These are phyloP conservation scores for Stephanodiscus minutulus DNA, from an alignment of 108 stramenopile species.

Conservation along the genomic window DNA sequence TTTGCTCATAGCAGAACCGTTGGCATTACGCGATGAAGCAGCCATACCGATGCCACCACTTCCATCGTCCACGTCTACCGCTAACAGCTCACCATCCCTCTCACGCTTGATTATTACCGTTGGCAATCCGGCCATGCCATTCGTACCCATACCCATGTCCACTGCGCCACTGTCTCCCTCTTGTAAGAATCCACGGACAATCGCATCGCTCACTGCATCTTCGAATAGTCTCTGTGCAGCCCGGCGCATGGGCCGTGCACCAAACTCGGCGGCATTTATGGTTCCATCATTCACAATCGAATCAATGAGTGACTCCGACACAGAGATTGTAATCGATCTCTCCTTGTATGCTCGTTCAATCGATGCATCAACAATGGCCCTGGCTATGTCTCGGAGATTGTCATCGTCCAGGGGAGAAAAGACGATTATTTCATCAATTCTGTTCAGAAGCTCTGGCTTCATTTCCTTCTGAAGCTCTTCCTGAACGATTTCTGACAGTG, in stretches of 20 bases:
- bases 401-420: conserved; percentile 81
- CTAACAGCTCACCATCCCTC: conserved; percentile 39
- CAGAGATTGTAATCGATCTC: conserved; percentile 55
- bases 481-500: conserved; percentile 85
- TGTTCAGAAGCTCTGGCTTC: conserved; percentile 97
- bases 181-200: conserved; percentile 78
- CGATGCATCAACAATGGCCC: conserved; percentile 60
- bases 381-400: conserved; percentile 79
- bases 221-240: conserved; percentile 87
- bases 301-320: conserved; percentile 53
- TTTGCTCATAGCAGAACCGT: conserved; percentile 8
- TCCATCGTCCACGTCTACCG: conserved; percentile 59
- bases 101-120: conserved; percentile 45
- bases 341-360: conserved; percentile 67
- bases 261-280: conserved; percentile 79
- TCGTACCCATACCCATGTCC: conserved; percentile 38
- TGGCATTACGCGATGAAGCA: conserved; percentile 17
- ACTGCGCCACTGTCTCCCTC: conserved; percentile 66
- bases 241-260: conserved; percentile 86
- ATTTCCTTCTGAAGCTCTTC: conserved; percentile 88
- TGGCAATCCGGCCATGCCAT: conserved; percentile 30
- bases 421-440: conserved; percentile 98
- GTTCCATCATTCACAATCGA: conserved; percentile 72
- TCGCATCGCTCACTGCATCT: conserved; percentile 85
- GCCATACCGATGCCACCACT: conserved; percentile 51